These are phyloP conservation scores for Yamadazyma insecticola DNA, from an alignment of 805 yeast genomes.

Conservation along the genomic window DNA sequence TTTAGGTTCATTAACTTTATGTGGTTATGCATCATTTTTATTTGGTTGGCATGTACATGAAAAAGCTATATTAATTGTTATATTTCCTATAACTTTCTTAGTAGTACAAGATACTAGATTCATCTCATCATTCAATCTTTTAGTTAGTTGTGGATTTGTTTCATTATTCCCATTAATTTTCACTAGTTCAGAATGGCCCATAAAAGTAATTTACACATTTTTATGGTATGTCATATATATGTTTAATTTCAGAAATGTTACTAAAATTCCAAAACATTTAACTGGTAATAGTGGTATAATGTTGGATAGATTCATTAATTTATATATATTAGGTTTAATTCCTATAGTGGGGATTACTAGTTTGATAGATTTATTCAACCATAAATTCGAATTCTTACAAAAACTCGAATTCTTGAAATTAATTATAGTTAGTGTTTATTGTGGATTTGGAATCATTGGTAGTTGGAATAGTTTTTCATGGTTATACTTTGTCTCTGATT, in stretches of 20 bases:
- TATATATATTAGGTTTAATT: constrained; percentile 63
- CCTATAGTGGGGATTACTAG: constrained; percentile 51
- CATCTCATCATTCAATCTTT: constrained; percentile 63
- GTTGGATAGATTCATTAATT: constrained; percentile 63
- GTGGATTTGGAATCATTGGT: constrained; percentile 77
- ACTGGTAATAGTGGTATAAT: constrained; percentile 22
- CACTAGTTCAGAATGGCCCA: constrained; percentile 73
- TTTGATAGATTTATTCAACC: constrained; percentile 50
- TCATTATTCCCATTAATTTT: constrained; percentile 84
- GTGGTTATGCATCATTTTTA: constrained; percentile 86
- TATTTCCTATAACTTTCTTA: constrained; percentile 81
- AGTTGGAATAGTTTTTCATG: constrained; percentile 89
- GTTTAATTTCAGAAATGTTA: constrained; percentile 66
- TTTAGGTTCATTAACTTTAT: constrained; percentile 76
- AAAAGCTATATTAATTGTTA: constrained; percentile 86
- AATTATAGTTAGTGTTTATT: constrained; percentile 81
- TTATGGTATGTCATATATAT: constrained; percentile 82
- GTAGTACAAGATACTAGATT: constrained; percentile 68
- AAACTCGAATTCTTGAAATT: constrained; percentile 70
- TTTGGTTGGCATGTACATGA: constrained; percentile 99
- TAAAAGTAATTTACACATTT: constrained; percentile 72
- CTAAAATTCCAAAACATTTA: constrained; percentile 45
- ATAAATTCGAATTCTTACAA: constrained; percentile 48
- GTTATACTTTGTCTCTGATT: constrained; percentile 81
- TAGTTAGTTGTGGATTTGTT: constrained; percentile 77